Evolutionary conservation across 169 alveolate species (phyloP), one percentile per base, ranked within the genome.

Genomic region (Plasmodium gaboni): DNA sequence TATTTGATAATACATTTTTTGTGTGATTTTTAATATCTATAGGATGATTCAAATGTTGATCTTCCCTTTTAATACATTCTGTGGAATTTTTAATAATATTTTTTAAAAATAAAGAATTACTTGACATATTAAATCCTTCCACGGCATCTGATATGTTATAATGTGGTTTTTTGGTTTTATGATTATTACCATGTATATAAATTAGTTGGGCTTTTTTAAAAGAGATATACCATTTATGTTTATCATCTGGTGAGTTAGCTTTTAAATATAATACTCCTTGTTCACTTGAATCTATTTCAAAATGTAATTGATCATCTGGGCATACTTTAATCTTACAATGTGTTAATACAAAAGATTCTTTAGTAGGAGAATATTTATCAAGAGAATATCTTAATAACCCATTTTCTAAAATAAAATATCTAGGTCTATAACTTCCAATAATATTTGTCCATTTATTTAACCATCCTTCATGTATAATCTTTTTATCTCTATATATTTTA

Each of bases 371-470:
- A 72, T 91, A 92, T 93, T 94, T 94, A 64, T 94, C 96, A 9
- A 93, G 50, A 4, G 96, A 94, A 70, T 94, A 94, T 70, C 91
- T 86, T 63, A 94, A 76, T 55, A 92, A 91, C 10, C 96, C 97
- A 67, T 95, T 94, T 74, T 95, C 96, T 55, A 95, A 92, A 74
- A 91, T 93, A 69, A 95, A 95, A 76, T 95, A 95, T 83, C 97
- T 80, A 13, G 96, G 97, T 46, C 96, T 87, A 96, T 97, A 95
- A 65, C 96, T 95, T 6, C 97, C 97, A 22, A 95, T 93, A 68
- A 95, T 93, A 61, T 95, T 95, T 4, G 97, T 95, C 97, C 97
- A 95, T 65, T 95, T 95, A 68, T 94, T 91, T 48, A 95, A 72
- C 97, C 97, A 95, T 55, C 97, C 97, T 70, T 95, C 97, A 60